Evolutionary conservation across 805 yeast genomes (phyloP), one percentile per base, ranked within the genome.

Genomic region (Candida anglica): DNA sequence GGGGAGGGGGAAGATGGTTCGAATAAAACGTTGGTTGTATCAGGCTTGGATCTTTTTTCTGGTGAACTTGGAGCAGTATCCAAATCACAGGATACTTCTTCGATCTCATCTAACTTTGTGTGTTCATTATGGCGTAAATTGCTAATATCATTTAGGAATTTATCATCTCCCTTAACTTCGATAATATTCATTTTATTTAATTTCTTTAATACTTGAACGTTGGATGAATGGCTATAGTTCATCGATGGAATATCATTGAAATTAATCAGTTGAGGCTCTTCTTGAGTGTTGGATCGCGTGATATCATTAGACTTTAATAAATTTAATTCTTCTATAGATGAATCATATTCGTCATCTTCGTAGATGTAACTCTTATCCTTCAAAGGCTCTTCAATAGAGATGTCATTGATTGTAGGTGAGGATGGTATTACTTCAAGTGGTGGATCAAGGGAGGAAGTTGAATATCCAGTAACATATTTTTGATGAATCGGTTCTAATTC

Each of bases 301-400:
- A 60, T 52, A 28, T 56, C 62, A 35, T 55, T 57, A 10, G 53
- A 50, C 26, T 37, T 42, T 24, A 46, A 37, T 4, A 48, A 22
- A 13, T 40, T 19, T 11, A 48, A 35, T 6, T 45, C 48, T 26
- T 48, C 52, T 9, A 42, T 32, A 1, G 47, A 43, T 4, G 44
- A 36, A 8, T 41, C 39, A 24, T 33, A 42, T 6, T 42, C 46
- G 17, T 46, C 45, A 15, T 43, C 43, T n/a, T 34, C 40, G 26
- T 39, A 40, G 3, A 32, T 17, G 21, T 31, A 37, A n/a, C 47
- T 36, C 17, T 47, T 43, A 4, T 38, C 47, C 11, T 27, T 17
- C 15, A 33, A 24, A 10, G 22, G 23, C 18, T 19, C 28, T n/a
- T n/a, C n/a, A n/a, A n/a, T n/a, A n/a, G 27, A 17, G 21, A 13